Evolutionary conservation across 495 filamentous ascomycete genomes (phyloP), one percentile per base, ranked within the genome.

Genomic region (Penicillium parvum): DNA sequence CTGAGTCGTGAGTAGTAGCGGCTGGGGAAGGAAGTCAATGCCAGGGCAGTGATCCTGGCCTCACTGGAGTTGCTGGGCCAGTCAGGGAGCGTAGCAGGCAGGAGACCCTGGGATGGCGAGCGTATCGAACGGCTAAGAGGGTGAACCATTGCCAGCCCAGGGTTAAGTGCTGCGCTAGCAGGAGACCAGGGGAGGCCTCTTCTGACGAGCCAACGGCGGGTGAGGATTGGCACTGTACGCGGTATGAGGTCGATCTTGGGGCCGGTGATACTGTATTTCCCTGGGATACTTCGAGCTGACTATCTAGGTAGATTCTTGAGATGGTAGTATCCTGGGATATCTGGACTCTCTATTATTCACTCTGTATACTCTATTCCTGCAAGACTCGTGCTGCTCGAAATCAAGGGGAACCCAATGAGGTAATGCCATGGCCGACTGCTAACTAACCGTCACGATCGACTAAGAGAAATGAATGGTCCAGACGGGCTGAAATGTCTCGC

Each of bases 101-200:
- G 36, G 32, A 53, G 58, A 52, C 50, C 56, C 56, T 57, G 50
- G 56, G 37, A 57, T 56, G n/a, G 56, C 53, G 58, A 59, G 43
- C 53, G 57, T 60, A 53, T 53, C 47, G 49, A 32, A 40, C 28
- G 53, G 27, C 49, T 47, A 35, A 39, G 17, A 45, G 25, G 40
- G 38, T 34, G 43, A 58, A 51, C 38, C 51, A 53, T 49, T 43
- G n/a, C n/a, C n/a, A n/a, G n/a, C n/a, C n/a, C 45, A 47, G 40
- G 47, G 3, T 35, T 50, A 38, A 44, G 32, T 34, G 39, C 49
- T 35, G 49, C 46, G 42, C 55, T 58, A 58, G 52, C 45, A 50
- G 47, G n/a, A n/a, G n/a, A 19, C 43, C 41, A 44, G 32, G 45
- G 50, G 49, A 41, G 45, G 42, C 21, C 21, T 17, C 42, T 26